Evolutionary conservation across 495 filamentous ascomycete species (phyloP).

Genomic region (Aspergillus kassunensis): DNA sequence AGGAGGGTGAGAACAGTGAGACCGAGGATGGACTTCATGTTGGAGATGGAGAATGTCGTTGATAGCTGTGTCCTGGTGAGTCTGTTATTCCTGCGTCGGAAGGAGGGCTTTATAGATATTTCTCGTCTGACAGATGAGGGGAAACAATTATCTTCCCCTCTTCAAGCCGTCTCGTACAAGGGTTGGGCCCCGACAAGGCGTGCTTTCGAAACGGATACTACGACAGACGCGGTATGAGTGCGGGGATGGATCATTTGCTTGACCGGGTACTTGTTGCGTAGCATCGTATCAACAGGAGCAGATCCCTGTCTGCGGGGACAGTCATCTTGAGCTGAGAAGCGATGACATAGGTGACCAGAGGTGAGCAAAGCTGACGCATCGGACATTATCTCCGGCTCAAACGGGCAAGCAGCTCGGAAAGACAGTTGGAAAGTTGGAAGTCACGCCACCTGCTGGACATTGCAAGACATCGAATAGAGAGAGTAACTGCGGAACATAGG

Average conservation of each 20-base stretch:
- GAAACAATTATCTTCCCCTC: neutral
- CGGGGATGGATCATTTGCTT: neutral
- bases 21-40: slow-evolving; percentile 15
- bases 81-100: neutral
- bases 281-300: neutral
- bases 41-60: neutral
- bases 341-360: neutral
- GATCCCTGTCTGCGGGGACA: neutral
- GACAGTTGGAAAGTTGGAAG: too few relatives aligned
- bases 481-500: too few relatives aligned
- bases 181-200: too few relatives aligned
- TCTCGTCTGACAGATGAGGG: neutral
- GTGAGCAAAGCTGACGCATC: too few relatives aligned
- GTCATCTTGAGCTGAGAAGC: neutral
- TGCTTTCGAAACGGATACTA: neutral
- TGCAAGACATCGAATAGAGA: too few relatives aligned
- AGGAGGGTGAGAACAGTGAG: slow-evolving; percentile 8
- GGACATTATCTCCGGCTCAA: neutral
- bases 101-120: neutral
- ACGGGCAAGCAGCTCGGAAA: too few relatives aligned
- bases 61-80: neutral
- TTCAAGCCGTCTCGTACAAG: neutral
- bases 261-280: neutral
- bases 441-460: too few relatives aligned
- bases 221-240: neutral